Evolutionary conservation across 208 protist genomes (phyloP).

Genomic region (Wallacemonas rigidus): DNA sequence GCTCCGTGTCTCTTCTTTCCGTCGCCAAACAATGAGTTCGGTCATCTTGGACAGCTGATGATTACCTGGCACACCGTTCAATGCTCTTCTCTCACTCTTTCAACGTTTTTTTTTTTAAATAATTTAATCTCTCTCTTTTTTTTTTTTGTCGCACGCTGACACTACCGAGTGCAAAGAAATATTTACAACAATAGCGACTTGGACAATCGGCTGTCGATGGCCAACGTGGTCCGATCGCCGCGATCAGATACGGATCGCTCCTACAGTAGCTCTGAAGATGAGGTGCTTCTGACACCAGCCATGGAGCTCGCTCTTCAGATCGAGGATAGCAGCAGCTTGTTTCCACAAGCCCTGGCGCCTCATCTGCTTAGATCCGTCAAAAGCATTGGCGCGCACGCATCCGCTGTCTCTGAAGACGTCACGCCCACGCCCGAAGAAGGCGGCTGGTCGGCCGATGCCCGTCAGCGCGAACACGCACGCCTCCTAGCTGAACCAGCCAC

Average conservation of each 20-base stretch:
- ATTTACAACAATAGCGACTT: not conserved
- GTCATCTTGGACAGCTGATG: too few species aligned
- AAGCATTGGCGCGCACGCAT: not conserved
- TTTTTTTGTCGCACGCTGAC: not conserved
- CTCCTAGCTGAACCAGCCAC: not conserved
- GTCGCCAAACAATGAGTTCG: too few species aligned
- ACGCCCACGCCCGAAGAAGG: not conserved
- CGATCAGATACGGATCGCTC: not conserved
- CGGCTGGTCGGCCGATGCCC: not conserved
- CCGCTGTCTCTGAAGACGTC: not conserved
- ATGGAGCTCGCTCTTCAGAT: conserved; percentile 53
- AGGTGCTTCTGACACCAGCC: conserved; percentile 22
- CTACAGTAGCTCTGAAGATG: conserved; percentile 6
- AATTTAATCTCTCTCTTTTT: conserved; percentile 18
- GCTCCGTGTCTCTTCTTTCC: too few species aligned
- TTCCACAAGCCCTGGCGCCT: conserved; percentile 17
- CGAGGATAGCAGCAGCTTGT: conserved; percentile 43
- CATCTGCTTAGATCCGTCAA: not conserved
- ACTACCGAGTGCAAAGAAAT: not conserved
- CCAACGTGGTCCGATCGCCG: not conserved
- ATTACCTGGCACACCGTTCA: too few species aligned
- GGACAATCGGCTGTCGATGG: too few species aligned
- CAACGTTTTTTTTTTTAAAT: not conserved
- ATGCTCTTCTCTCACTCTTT: too few species aligned
- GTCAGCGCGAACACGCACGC: not conserved